Percentiles rank a stretch among this genome's conserved stretches.
Evolutionary conservation across 257 asterid species (phyloP).

Genomic region (Nicotiana knightiana): DNA sequence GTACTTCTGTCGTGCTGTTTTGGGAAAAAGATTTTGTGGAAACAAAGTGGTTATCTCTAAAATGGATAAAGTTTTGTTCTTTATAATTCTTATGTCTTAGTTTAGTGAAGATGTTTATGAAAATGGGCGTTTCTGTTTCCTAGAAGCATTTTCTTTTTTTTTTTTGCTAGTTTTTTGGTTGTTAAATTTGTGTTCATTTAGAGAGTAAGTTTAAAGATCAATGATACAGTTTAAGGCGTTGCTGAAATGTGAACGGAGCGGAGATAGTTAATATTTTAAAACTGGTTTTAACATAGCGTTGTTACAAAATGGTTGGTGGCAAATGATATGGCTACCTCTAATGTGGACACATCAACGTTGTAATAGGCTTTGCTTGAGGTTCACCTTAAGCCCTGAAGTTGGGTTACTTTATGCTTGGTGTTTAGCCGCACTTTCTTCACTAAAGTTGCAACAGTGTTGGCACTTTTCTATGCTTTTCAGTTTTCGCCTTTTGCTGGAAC

Average conservation of each 20-base stretch:
- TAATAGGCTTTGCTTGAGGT: neutral
- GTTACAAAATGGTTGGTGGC: neutral
- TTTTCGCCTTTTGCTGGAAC: neutral
- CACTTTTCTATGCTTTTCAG: neutral
- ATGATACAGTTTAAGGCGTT: neutral
- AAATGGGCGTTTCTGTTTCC: neutral
- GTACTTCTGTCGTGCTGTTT: neutral
- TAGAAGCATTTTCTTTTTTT: neutral
- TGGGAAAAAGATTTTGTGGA: neutral
- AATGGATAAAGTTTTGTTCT: neutral
- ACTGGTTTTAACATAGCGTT: neutral
- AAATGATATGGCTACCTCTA: neutral
- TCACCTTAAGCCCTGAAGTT: neutral
- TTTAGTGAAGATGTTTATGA: neutral
- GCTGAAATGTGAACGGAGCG: neutral
- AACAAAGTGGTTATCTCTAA: neutral
- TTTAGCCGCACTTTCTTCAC: neutral
- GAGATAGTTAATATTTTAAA: neutral
- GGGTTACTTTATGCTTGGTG: neutral
- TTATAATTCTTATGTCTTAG: neutral
- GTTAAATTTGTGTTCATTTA: neutral
- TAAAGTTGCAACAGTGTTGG: neutral
- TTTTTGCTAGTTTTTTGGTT: neutral
- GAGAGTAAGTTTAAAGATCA: neutral
- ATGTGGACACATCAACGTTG: neutral